phyloP scores from a whole-genome alignment of 2,329 filamentous ascomycete genomes.

The Parascedosporium putredinis region DNA sequence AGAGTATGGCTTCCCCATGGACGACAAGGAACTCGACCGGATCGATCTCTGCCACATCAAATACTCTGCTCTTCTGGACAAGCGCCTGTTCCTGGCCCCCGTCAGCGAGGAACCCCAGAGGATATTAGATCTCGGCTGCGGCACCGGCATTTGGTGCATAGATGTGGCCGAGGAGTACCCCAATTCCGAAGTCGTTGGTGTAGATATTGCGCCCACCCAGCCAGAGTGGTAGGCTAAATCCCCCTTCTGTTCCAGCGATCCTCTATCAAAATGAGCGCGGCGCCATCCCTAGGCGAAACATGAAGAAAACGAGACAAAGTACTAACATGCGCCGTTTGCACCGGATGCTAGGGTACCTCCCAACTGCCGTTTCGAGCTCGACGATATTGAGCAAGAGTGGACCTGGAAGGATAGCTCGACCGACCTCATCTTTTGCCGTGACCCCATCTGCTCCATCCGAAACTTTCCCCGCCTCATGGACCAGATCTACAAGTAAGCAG shows the following conservation, averaged over 20 bases:
- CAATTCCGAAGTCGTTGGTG: constrained; percentile 16
- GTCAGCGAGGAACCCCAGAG: constrained; percentile 31
- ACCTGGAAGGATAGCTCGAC: constrained; percentile 36
- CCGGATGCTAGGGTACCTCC: constrained; percentile 36
- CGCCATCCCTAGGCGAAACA: too few relatives aligned
- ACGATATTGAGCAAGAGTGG: constrained; percentile 44
- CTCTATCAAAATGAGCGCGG: too few relatives aligned
- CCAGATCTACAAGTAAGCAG: constrained; percentile 21
- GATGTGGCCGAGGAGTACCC: constrained; percentile 28
- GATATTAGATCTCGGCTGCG: constrained; percentile 47
- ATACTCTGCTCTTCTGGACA: constrained; percentile 18
- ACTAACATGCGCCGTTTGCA: too few relatives aligned
- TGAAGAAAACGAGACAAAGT: too few relatives aligned
- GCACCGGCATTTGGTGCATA: constrained; percentile 28
- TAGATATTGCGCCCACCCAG: constrained; percentile 17
- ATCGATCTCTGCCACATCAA: constrained; percentile 30
- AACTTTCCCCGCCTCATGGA: constrained; percentile 22
- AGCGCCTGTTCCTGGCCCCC: constrained; percentile 11
- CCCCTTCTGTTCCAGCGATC: too few relatives aligned
- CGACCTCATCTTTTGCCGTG: constrained; percentile 50
- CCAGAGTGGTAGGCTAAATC: constrained; percentile 13
- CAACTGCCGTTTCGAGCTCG: constrained; percentile 53
- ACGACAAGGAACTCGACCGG: constrained; percentile 27
- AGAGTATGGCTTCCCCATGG: constrained; percentile 31
- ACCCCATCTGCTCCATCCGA: constrained; percentile 28